Evolutionary conservation across 371 early-diverging fungal genomes (phyloP).

Genomic region (Mortierella sp.): DNA sequence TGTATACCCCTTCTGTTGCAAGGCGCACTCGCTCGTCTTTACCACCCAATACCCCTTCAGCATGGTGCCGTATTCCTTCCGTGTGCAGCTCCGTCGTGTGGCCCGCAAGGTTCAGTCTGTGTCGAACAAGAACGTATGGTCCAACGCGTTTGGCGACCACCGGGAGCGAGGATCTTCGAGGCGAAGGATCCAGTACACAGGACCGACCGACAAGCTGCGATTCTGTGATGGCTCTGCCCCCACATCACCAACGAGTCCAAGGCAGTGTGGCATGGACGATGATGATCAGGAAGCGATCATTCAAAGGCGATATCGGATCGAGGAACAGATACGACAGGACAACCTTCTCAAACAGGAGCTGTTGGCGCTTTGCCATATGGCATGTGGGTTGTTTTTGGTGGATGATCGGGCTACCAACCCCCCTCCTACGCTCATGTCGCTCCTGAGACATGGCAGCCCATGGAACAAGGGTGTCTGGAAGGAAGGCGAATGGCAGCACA

Average conservation of each 20-base stretch:
- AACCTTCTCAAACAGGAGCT: conserved; percentile 38
- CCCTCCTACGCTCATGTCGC: conserved; percentile 46
- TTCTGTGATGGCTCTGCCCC: conserved; percentile 25
- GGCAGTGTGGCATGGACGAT: conserved; percentile 5
- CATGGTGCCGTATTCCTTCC: conserved; percentile 23
- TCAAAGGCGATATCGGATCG: conserved; percentile 30
- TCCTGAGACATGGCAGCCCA: conserved; percentile 35
- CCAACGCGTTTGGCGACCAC: not conserved
- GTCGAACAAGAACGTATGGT: conserved; percentile 15
- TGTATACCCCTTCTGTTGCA: conserved; percentile 45
- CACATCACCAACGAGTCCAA: not conserved
- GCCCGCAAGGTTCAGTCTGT: conserved; percentile 22
- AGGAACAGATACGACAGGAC: conserved; percentile 40
- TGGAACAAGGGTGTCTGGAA: conserved; percentile 50
- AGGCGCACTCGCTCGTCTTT: conserved; percentile 41
- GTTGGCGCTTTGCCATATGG: conserved; percentile 46
- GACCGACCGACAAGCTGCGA: conserved; percentile 20
- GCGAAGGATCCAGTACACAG: conserved; percentile 16
- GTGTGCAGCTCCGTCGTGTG: conserved; percentile 27
- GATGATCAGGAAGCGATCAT: conserved; percentile 27
- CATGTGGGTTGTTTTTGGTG: conserved; percentile 43
- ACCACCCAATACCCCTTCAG: conserved; percentile 21
- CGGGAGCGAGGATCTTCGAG: not conserved
- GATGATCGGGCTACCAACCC: conserved; percentile 10
- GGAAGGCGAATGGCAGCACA: conserved; percentile 45